Evolutionary conservation across 179 eudicot genomes (phyloP), one percentile per base, ranked within the genome.

Genomic region (Spergularia azorica): DNA sequence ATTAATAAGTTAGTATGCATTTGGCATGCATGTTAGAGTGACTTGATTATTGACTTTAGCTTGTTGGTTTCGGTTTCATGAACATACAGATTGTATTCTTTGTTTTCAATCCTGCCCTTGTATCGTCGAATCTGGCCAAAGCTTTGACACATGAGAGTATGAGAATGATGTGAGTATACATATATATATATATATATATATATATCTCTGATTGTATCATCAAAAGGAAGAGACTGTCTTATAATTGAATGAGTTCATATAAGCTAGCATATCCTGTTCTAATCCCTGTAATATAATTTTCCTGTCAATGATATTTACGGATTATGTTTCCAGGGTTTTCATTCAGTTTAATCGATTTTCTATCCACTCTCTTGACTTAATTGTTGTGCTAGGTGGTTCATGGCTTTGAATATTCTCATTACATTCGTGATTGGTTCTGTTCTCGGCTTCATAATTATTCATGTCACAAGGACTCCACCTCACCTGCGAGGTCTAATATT

Each of bases 81-180:
- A 59, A 73, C 72, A 54, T 15, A 52, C 80, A 77, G 80, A 62
- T 77, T 62, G 80, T 77, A 15, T 77, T 77, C 65, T 62, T 51
- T 63, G 80, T 77, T 58, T 77, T 77, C 80, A 77, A 71, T 39
- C 80, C 80, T 9, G 75, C 80, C 21, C 80, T 77, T 54, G 74
- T 77, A 5, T 46, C 75, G 14, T 70, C 80, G 11, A 77, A 77
- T 71, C 32, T 77, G 63, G 80, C 71, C 70, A 77, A 71, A 77
- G 80, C 80, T 63, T 52, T 77, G 70, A 70, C 18, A n/a, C 80
- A 77, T 54, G 80, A 77, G 52, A 62, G 75, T 57, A 17, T 77
- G 52, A n/a, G 16, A 21, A 70, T 77, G 75, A 77, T 77, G 80
- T 77, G 71, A 77, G 80, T 26, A 26, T 21, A 21, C 21, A 21